Evolutionary conservation across 768 basidiomycete genomes (phyloP).

Genomic region (Russula vinacea): DNA sequence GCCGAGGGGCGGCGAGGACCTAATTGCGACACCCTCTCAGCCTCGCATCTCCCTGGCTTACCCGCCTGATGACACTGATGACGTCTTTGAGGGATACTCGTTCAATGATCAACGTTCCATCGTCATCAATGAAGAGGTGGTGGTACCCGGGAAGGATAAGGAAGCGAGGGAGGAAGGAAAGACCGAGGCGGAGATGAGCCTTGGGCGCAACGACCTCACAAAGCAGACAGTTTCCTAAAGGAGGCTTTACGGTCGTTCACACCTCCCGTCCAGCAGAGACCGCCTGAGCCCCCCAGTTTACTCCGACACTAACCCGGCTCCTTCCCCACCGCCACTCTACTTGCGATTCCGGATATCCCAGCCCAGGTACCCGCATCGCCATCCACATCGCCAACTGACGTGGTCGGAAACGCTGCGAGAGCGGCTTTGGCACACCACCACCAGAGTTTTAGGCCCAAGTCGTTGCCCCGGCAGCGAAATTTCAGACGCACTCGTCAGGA

Average conservation of each 20-base stretch:
- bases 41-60: conserved; percentile 71
- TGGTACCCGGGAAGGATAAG: conserved; percentile 25
- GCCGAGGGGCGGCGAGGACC: conserved; percentile 68
- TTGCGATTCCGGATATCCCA: conserved; percentile 9
- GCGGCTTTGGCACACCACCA: background rate
- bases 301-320: conserved; percentile 5
- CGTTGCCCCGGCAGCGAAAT: background rate
- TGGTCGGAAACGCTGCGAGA: background rate
- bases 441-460: too few relatives aligned
- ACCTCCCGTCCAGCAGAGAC: conserved; percentile 15
- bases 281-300: conserved; percentile 8
- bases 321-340: conserved; percentile 8
- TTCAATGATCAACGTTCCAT: conserved; percentile 85
- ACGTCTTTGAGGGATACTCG: conserved; percentile 91
- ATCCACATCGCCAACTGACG: background rate
- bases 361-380: background rate
- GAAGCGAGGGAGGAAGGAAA: background rate
- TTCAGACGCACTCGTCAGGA: background rate
- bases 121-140: conserved; percentile 62
- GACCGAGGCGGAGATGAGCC: background rate
- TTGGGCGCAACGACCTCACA: conserved; percentile 35
- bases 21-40: conserved; percentile 71
- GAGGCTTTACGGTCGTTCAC: conserved; percentile 37
- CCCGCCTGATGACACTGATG: conserved; percentile 52
- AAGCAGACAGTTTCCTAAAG: conserved; percentile 73